These are phyloP conservation scores for Lactuca saligna DNA, from an alignment of 129 eudicot species.

Conservation along the genomic window DNA sequence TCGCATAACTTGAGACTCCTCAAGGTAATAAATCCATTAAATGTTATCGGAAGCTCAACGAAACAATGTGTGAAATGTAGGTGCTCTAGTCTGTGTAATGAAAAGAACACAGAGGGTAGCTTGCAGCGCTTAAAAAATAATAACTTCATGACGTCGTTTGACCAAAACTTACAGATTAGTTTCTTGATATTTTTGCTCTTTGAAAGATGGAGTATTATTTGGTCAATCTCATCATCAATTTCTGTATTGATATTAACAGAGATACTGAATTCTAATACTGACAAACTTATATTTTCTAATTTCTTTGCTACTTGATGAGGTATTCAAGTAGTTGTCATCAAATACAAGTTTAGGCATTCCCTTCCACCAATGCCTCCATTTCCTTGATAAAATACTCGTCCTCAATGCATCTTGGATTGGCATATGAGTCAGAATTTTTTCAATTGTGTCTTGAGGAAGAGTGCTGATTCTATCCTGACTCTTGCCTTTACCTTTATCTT, in stretches of 20 bases:
- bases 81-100: not conserved
- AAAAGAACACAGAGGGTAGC: conserved; percentile 22
- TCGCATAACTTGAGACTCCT: not conserved
- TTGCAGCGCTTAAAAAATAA: not conserved
- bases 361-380: conserved; percentile 7
- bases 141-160: too few relatives aligned
- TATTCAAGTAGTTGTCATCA: not conserved
- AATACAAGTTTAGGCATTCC: not conserved
- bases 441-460: conserved; percentile 14
- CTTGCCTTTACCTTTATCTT: not conserved
- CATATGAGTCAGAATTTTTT: conserved; percentile 13
- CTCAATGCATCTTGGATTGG: conserved; percentile 33
- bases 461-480: conserved; percentile 10
- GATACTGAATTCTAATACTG: not conserved
- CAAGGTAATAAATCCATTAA: conserved; percentile 14
- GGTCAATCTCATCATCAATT: conserved; percentile 17
- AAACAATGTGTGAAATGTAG: conserved; percentile 6
- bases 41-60: conserved; percentile 16
- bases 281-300: conserved; percentile 5
- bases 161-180: not conserved
- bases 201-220: conserved; percentile 6
- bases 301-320: not conserved
- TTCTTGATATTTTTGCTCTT: conserved; percentile 3
- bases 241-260: not conserved
- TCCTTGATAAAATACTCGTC: conserved; percentile 27